Conservation (phyloP, 208 protist genomes). For the Leishmania mexicana region DNA sequence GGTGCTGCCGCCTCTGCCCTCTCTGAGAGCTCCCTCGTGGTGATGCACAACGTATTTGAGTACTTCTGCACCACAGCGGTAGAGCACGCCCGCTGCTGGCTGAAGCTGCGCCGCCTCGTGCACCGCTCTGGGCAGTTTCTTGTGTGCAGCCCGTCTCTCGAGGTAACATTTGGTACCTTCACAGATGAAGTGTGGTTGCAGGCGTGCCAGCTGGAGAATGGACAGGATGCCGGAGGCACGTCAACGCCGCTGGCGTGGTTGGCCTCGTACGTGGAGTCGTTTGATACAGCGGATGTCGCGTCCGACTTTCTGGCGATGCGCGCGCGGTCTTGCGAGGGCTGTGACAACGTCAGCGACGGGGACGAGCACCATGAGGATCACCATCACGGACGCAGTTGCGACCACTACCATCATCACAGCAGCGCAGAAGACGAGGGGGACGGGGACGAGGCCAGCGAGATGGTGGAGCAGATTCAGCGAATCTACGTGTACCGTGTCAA, state of each 20-base stretch:
- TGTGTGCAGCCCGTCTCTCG: conserved; percentile 61
- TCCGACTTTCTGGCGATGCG: conserved; percentile 34
- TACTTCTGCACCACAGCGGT: conserved; percentile 60
- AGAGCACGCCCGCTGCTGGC: conserved; percentile 69
- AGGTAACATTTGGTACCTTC: conserved; percentile 44
- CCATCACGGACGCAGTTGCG: neutral
- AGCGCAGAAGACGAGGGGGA: conserved; percentile 19
- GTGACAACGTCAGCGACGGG: neutral
- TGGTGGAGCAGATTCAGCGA: conserved; percentile 43
- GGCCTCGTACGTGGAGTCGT: conserved; percentile 25
- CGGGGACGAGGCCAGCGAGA: conserved; percentile 17
- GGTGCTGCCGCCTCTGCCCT: conserved; percentile 48
- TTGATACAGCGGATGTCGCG: conserved; percentile 25
- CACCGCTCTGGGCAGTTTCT: conserved; percentile 52
- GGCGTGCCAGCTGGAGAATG: conserved; percentile 12
- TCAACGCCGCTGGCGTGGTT: conserved; percentile 31
- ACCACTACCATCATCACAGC: neutral
- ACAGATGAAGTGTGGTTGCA: conserved; percentile 15
- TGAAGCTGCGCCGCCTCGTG: conserved; percentile 55
- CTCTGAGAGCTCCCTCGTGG: conserved; percentile 50
- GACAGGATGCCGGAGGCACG: neutral
- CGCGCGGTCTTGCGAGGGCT: neutral
- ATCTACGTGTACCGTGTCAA: conserved; percentile 60
- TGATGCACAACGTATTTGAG: conserved; percentile 92
- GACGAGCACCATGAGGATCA: conserved; percentile 3